These are phyloP conservation scores for Scutellaria barbata DNA, from an alignment of 257 asterid species.

Conservation along the genomic window DNA sequence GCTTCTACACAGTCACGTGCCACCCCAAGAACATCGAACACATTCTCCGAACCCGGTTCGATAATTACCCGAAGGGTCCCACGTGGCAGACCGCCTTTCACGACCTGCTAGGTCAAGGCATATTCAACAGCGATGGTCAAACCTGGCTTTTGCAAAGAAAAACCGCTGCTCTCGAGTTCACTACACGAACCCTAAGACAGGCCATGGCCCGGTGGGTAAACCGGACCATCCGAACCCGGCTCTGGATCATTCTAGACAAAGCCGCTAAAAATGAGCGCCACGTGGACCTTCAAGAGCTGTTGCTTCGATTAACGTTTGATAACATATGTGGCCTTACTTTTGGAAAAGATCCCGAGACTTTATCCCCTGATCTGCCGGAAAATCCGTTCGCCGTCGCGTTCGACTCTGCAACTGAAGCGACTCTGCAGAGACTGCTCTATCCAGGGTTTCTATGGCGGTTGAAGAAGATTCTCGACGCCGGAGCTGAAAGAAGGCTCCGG, in stretches of 20 bases:
- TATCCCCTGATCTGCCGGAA: conserved; percentile 72
- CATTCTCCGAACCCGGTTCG: conserved; percentile 75
- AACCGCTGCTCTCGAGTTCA: conserved; percentile 84
- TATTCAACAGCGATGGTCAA: conserved; percentile 83
- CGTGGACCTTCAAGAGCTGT: conserved; percentile 71
- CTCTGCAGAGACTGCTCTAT: conserved; percentile 66
- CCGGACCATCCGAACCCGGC: conserved; percentile 76
- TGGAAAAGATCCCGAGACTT: conserved; percentile 82
- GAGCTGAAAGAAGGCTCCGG: conserved; percentile 59
- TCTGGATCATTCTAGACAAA: conserved; percentile 71
- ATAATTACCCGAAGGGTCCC: conserved; percentile 83
- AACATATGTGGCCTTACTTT: conserved; percentile 82
- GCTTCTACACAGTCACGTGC: conserved; percentile 76
- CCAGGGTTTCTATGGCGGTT: conserved; percentile 74
- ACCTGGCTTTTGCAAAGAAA: conserved; percentile 82
- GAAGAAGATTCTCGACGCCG: conserved; percentile 58
- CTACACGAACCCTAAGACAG: conserved; percentile 80
- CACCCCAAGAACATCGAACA: conserved; percentile 82
- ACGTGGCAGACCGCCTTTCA: conserved; percentile 84
- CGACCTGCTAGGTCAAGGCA: conserved; percentile 80
- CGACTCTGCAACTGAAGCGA: conserved; percentile 84
- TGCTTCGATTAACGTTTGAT: conserved; percentile 73
- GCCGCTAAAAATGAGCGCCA: conserved; percentile 50
- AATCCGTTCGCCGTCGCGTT: conserved; percentile 70
- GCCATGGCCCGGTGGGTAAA: conserved; percentile 93